Base-by-base conservation (phyloP, 2,329 filamentous ascomycete species). In the Penicillium sp. region DNA sequence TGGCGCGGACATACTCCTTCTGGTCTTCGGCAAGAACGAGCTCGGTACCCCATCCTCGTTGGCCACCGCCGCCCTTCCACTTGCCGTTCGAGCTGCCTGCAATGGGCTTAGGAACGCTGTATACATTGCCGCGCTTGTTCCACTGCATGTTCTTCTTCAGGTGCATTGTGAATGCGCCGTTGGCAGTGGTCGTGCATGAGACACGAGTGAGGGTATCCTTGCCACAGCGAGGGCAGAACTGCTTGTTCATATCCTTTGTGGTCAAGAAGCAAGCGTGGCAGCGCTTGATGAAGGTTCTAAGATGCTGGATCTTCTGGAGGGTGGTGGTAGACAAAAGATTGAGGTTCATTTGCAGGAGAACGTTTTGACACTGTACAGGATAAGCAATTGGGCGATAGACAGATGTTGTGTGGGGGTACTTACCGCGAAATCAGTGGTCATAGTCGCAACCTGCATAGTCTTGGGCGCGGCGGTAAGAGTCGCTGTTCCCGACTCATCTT, bases 401-500 rank as follows among this genome's bases (percentile, higher is more conserved):
- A n/a, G 11, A 31, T 16, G 10, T 50, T 14, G 1, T 13, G 6
- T n/a, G 16, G 11, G 18, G 32, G 31, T 22, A 66, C 72, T 57
- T 90, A 99, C 96, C 53, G 94, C 93, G 76, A 90, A 97, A 79
- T 99, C 94, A 54, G 89, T 92, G 1, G 94, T 97, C 69, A 97
- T 88, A 43, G 93, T 87, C n/a, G 92, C 93, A 16, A 90, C 90
- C 74, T 95, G 88, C 65, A 97, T 88, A 13, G 84, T 85, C 59
- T 84, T 83, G 35, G 84, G 80, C 52, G 84, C 80, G 2, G 81
- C 72, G 57, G 79, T 73, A 47, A 81, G 75, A 39, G 81, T 75
- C 20, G 78, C 73, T 1, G 79, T 73, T 22, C 76, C 76, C 22
- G 78, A 75, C 20, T 80, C 76, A 65, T 93, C 87, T 70, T 86